These are phyloP conservation scores for Fusarium sp. DNA, from an alignment of 2,329 filamentous ascomycete species.

Conservation along the genomic window DNA sequence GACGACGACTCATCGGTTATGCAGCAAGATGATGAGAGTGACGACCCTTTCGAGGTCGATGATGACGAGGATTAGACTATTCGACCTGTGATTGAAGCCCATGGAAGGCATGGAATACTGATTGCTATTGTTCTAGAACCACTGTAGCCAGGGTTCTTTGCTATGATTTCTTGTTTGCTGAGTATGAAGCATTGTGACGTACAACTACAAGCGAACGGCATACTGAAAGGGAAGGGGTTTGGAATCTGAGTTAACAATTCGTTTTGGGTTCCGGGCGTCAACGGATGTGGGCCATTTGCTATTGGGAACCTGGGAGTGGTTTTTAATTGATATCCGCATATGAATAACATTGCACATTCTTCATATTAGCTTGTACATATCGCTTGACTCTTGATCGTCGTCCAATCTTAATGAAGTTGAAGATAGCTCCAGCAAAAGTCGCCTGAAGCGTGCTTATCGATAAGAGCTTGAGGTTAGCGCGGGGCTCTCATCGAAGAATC, in stretches of 20 bases:
- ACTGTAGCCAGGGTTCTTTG: conserved; percentile 1
- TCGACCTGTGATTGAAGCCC: not conserved
- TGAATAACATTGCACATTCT: conserved; percentile 1
- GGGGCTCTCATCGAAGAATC: conserved; percentile 30
- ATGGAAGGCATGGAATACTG: conserved; percentile 8
- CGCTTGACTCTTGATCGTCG: not conserved
- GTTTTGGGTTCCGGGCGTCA: conserved; percentile 27
- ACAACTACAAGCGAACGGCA: not conserved
- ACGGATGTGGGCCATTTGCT: conserved; percentile 25
- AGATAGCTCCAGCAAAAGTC: not conserved
- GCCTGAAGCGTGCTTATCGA: conserved; percentile 30
- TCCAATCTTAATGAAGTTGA: not conserved
- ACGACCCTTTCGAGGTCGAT: conserved; percentile 62
- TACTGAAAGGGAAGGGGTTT: not conserved
- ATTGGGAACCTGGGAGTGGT: conserved; percentile 1
- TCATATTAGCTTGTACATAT: conserved; percentile 3
- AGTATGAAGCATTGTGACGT: conserved; percentile 15
- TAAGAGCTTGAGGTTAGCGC: conserved; percentile 37
- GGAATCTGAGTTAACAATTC: conserved; percentile 17
- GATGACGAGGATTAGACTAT: conserved; percentile 53
- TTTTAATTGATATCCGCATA: conserved; percentile 28
- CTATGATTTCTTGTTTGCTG: conserved; percentile 13
- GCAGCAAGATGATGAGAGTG: conserved; percentile 51
- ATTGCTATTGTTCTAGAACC: not conserved
- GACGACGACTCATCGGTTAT: conserved; percentile 53